These are phyloP conservation scores for Anastatica hierochuntica DNA, from an alignment of 345 rosid species.

Conservation along the genomic window DNA sequence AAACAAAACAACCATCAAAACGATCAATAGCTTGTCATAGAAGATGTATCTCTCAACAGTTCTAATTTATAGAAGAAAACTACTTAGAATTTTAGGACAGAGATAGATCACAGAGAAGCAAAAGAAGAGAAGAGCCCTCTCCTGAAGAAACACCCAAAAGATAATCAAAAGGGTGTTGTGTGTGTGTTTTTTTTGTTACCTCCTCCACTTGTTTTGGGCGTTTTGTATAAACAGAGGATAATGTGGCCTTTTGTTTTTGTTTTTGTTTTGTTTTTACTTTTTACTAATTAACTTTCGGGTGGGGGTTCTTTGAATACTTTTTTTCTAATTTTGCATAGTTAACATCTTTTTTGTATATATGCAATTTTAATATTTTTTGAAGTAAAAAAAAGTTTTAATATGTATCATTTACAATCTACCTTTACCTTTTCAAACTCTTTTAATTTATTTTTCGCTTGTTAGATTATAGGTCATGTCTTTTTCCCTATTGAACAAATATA, in stretches of 20 bases:
- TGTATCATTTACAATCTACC: too few relatives aligned
- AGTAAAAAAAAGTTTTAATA: too few relatives aligned
- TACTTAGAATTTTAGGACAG: conserved; percentile 19
- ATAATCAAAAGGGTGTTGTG: conserved; percentile 4
- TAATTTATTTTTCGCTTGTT: too few relatives aligned
- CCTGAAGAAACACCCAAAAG: conserved; percentile 36
- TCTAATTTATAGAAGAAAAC: conserved; percentile 19
- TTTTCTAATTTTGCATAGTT: background rate
- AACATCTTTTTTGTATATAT: background rate
- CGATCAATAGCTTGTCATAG: conserved; percentile 40
- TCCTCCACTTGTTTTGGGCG: conserved; percentile 38
- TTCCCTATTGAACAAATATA: too few relatives aligned
- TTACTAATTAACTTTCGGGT: too few relatives aligned
- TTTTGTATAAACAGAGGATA: conserved; percentile 43
- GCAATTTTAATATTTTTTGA: too few relatives aligned
- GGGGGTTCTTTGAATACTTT: conserved; percentile 14
- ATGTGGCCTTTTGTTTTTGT: conserved; percentile 21
- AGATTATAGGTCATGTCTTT: too few relatives aligned
- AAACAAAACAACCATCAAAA: conserved; percentile 54
- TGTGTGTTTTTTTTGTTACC: conserved; percentile 17
- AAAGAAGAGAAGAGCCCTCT: conserved; percentile 60
- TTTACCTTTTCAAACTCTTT: too few relatives aligned
- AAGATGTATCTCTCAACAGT: conserved; percentile 70
- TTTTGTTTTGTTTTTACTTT: too few relatives aligned
- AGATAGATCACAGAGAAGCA: conserved; percentile 8